Percentiles rank a stretch among this genome's conserved stretches.
phyloP scores from a whole-genome alignment of 164 flowering plant species.

The Echeveria elegans region DNA sequence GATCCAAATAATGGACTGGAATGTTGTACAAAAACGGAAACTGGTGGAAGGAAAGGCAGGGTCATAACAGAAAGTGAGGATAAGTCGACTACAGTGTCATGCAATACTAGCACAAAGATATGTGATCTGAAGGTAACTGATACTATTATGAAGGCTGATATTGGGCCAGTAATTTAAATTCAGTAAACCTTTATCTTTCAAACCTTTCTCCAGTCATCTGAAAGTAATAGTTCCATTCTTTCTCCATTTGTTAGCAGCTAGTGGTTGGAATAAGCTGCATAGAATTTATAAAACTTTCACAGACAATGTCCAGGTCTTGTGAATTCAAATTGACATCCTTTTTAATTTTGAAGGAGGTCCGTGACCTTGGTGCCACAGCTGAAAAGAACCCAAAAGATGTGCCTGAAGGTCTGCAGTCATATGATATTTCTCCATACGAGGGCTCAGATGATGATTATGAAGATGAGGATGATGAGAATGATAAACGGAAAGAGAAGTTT shows the following conservation, averaged over 20 bases:
- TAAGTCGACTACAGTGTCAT: conserved; percentile 3
- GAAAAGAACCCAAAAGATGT: conserved; percentile 10
- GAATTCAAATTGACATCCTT: conserved; percentile 13
- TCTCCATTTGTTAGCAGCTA: not conserved
- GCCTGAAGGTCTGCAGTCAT: conserved; percentile 38
- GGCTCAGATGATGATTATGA: conserved; percentile 89
- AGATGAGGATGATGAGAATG: conserved; percentile 58
- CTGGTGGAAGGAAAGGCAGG: conserved; percentile 11
- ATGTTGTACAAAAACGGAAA: conserved; percentile 19
- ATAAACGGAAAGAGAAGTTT: conserved; percentile 35
- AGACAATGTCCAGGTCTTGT: not conserved
- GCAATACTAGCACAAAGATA: not conserved
- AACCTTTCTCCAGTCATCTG: not conserved
- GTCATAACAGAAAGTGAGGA: conserved; percentile 17
- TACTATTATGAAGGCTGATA: not conserved
- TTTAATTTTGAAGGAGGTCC: conserved; percentile 19
- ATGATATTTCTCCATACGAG: conserved; percentile 85
- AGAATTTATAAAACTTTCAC: not conserved
- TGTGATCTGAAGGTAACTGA: not conserved
- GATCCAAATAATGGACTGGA: conserved; percentile 23
- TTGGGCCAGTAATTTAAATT: not conserved
- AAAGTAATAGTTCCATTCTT: not conserved
- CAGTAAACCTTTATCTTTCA: not conserved
- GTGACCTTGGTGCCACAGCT: conserved; percentile 13
- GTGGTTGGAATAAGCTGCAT: too few relatives aligned